Evolutionary conservation across 305 asterid species (phyloP), one percentile per base, ranked within the genome.

Genomic region (Rubia peregrina): DNA sequence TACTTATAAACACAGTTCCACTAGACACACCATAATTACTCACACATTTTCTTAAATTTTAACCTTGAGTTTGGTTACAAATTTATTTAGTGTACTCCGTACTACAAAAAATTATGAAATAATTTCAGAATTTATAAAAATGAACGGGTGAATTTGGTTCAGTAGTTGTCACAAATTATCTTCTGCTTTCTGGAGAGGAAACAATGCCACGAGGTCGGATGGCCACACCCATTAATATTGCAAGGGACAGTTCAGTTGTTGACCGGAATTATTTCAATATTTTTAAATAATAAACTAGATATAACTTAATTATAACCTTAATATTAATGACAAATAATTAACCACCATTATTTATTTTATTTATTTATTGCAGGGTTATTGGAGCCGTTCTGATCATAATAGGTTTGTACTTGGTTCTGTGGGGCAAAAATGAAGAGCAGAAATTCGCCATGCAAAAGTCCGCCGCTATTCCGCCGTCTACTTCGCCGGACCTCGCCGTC

Each of bases 371-470:
- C 92, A 94, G 99, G 90, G 84, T 91, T 14, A 83, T 94, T 6
- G 98, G 99, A n/a, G 99, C 99, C 7, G 87, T 83, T 17, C 67
- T 94, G 83, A 91, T 94, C 81, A 88, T 94, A 73, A 19, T 82
- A 0, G 99, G 99, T 30, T 71, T 94, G 80, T 94, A 94, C 80
- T 59, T 94, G 55, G 98, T 91, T 16, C 83, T 94, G 14, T 94
- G 98, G 97, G 98, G 99, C 67, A 94, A 94, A 73, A 90, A 81
- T 69, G 92, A 90, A 74, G 99, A 95, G 80, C 83, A 80, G 77
- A 95, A 91, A 71, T 82, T 82, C 26, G 83, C 85, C 57, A 79
- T 68, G 4, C 81, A 79, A 5, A 85, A 75, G 80, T 79, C 67
- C 9, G 71, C 81, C 2, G 76, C 83, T 43, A 80, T 87, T 74